Evolutionary conservation across 169 alveolate species (phyloP).

Genomic region (Babesia sp.): DNA sequence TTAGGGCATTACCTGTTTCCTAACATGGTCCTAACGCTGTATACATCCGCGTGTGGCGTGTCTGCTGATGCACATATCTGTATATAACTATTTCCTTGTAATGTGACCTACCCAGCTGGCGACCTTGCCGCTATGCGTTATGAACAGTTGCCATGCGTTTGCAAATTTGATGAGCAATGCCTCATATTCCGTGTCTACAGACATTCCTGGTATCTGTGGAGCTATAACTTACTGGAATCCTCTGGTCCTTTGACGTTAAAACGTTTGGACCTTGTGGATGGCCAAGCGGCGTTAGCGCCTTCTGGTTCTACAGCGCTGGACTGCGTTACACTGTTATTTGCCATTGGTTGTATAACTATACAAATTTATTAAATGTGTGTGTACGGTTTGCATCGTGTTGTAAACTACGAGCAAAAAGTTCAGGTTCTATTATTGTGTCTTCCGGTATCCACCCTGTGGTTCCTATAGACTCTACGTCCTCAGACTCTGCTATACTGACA

Average conservation of each 20-base stretch:
- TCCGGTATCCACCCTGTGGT: slow-evolving; percentile 66
- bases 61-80: slow-evolving; percentile 62
- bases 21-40: slow-evolving; percentile 31
- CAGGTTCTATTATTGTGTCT: slow-evolving; percentile 49
- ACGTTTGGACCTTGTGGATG: slow-evolving; percentile 7
- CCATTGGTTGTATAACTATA: slow-evolving; percentile 5
- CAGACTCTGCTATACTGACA: slow-evolving; percentile 28
- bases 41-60: slow-evolving; percentile 49
- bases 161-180: slow-evolving; percentile 28
- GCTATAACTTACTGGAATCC: neutral
- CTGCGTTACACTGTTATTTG: neutral
- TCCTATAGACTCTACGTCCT: slow-evolving; percentile 2
- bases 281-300: slow-evolving; percentile 1
- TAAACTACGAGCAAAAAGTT: slow-evolving; percentile 41
- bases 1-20: slow-evolving; percentile 49
- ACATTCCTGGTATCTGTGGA: neutral
- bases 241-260: slow-evolving; percentile 20
- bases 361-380: slow-evolving; percentile 28
- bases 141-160: slow-evolving; percentile 64
- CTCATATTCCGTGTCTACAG: slow-evolving; percentile 27
- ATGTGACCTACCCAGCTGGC: slow-evolving; percentile 47
- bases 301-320: neutral
- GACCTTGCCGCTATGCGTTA: slow-evolving; percentile 45
- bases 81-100: neutral
- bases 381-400: slow-evolving; percentile 1